Evolutionary conservation across 2,329 filamentous ascomycete species (phyloP).

Genomic region (Diaporthe australafricana): DNA sequence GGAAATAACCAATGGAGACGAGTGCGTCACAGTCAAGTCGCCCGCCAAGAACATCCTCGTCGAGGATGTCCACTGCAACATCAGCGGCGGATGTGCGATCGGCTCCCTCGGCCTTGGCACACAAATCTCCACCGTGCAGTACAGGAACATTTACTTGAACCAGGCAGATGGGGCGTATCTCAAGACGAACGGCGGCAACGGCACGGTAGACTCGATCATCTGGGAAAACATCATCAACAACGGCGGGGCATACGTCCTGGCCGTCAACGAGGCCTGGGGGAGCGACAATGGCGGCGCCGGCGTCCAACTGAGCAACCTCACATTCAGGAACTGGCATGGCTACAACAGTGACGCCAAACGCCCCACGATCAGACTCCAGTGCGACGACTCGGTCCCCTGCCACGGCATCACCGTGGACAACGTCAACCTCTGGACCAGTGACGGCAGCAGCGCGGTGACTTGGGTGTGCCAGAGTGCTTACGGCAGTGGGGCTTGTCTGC

Average conservation of each 20-base stretch:
- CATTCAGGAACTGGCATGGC: conserved; percentile 65
- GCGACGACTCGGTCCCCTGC: conserved; percentile 36
- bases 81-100: conserved; percentile 64
- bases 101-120: conserved; percentile 60
- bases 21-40: conserved; percentile 67
- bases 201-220: conserved; percentile 50
- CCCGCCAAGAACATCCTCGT: conserved; percentile 63
- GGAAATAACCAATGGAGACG: conserved; percentile 70
- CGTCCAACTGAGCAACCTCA: conserved; percentile 62
- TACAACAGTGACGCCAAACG: conserved; percentile 60
- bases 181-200: conserved; percentile 68
- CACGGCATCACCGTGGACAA: conserved; percentile 36
- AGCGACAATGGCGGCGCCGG: conserved; percentile 53
- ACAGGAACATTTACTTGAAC: conserved; percentile 69
- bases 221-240: conserved; percentile 68
- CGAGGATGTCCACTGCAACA: conserved; percentile 69
- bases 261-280: conserved; percentile 65
- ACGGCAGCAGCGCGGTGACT: conserved; percentile 35
- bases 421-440: conserved; percentile 42
- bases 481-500: conserved; percentile 39
- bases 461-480: conserved; percentile 40
- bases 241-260: conserved; percentile 65
- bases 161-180: conserved; percentile 66
- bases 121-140: conserved; percentile 61
- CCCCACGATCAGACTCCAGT: conserved; percentile 60